Conservation (phyloP, 2,329 filamentous ascomycete species). For the Beauveria pseudobassiana region DNA sequence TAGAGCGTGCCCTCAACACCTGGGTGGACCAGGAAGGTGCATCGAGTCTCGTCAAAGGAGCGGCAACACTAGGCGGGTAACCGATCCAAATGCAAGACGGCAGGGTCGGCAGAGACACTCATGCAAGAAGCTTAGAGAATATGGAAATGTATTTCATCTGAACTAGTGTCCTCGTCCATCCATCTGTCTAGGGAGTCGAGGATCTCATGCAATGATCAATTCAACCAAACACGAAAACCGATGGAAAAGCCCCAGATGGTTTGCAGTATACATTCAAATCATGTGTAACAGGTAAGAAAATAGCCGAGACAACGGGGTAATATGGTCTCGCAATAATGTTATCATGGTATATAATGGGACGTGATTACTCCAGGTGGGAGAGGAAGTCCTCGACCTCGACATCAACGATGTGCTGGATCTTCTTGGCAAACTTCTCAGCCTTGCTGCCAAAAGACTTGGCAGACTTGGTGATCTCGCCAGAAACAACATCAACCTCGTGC, state of each 20-base stretch:
- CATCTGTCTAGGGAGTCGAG: not conserved
- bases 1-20: not conserved
- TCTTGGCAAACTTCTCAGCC: conserved; percentile 54
- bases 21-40: not conserved
- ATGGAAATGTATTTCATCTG: conserved; percentile 11
- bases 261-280: conserved; percentile 10
- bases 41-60: too few species aligned
- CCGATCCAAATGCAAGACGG: not conserved
- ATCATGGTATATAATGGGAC: not conserved
- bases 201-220: not conserved
- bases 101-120: too few species aligned
- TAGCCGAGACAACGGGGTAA: not conserved
- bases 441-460: conserved; percentile 46
- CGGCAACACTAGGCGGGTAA: not conserved
- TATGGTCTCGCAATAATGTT: not conserved
- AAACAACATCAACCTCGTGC: conserved; percentile 50
- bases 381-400: conserved; percentile 55
- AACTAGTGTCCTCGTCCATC: conserved; percentile 4
- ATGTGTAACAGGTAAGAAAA: conserved; percentile 1
- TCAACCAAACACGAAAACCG: not conserved
- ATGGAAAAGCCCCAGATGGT: not conserved
- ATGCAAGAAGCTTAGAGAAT: not conserved
- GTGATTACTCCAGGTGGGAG: conserved; percentile 38
- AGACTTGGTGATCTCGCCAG: conserved; percentile 48
- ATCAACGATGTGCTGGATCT: conserved; percentile 55